Conservation (phyloP, 2,329 filamentous ascomycete genomes). For the Fusarium annulatum region DNA sequence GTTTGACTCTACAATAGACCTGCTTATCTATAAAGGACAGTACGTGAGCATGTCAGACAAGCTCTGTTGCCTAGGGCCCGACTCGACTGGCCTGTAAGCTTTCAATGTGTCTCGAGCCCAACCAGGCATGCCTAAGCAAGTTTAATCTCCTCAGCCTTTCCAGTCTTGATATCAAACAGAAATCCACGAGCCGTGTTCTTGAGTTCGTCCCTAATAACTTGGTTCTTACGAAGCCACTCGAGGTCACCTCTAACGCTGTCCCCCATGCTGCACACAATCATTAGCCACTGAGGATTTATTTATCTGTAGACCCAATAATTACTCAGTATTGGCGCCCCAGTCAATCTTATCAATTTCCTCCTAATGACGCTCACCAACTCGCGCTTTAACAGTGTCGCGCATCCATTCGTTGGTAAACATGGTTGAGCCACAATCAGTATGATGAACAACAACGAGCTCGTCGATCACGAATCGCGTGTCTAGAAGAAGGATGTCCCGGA, state of each 20-base stretch:
- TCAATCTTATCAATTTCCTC: not conserved
- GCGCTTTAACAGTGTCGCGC: not conserved
- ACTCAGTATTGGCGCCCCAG: not conserved
- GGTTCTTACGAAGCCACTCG: not conserved
- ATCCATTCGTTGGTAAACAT: not conserved
- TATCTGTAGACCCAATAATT: not conserved
- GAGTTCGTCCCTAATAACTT: rapidly evolving
- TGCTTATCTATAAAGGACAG: no score
- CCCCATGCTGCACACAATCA: not conserved
- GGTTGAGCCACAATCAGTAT: not conserved
- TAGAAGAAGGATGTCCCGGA: not conserved
- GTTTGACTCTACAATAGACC: no score
- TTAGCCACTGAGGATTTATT: not conserved
- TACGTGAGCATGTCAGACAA: no score
- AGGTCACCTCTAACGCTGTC: not conserved
- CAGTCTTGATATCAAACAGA: not conserved
- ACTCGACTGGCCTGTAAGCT: not conserved
- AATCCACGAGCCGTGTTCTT: not conserved
- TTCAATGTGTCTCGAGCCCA: not conserved
- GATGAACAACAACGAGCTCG: not conserved
- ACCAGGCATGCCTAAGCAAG: not conserved
- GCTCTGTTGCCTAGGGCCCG: no score
- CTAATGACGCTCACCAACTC: not conserved
- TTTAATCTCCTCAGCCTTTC: not conserved
- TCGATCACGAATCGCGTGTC: not conserved